Evolutionary conservation across 2,329 filamentous ascomycete species (phyloP).

Genomic region (Blastomyces silverae): DNA sequence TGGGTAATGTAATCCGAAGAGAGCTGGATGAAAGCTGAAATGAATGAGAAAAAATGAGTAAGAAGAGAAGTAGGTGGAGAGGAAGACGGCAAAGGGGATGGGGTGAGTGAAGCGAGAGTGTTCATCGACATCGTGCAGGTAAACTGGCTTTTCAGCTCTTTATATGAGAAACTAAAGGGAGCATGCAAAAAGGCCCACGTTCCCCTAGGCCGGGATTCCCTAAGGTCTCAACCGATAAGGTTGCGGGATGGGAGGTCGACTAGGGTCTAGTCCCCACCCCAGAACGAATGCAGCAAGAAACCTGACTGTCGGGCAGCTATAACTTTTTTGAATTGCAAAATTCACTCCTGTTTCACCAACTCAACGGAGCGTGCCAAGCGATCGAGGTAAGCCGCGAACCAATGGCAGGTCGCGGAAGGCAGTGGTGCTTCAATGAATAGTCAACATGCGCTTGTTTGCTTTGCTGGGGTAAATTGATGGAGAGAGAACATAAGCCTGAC

Average conservation of each 20-base stretch:
- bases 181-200: neutral
- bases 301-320: constrained; percentile 2
- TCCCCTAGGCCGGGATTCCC: neutral
- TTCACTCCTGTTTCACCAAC: neutral
- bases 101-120: neutral
- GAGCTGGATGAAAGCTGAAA: neutral
- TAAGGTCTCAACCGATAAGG: neutral
- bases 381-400: constrained; percentile 1
- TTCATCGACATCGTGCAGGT: neutral
- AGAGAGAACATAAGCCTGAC: neutral
- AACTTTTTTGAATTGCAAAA: neutral
- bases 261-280: neutral
- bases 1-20: neutral
- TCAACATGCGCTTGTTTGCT: neutral
- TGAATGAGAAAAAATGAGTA: neutral
- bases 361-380: neutral
- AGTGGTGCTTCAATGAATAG: constrained; percentile 6
- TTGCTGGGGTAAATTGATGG: neutral
- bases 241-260: constrained; percentile 8
- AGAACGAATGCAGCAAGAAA: neutral
- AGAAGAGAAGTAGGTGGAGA: neutral
- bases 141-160: neutral
- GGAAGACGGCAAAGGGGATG: neutral
- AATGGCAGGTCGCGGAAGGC: neutral
- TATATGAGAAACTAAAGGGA: neutral